A percentile compares a stretch with the other conserved stretches of the same genome.
Conservation (phyloP, 192 early-diverging fungal genomes). For the Phlyctochytrium planicorne region DNA sequence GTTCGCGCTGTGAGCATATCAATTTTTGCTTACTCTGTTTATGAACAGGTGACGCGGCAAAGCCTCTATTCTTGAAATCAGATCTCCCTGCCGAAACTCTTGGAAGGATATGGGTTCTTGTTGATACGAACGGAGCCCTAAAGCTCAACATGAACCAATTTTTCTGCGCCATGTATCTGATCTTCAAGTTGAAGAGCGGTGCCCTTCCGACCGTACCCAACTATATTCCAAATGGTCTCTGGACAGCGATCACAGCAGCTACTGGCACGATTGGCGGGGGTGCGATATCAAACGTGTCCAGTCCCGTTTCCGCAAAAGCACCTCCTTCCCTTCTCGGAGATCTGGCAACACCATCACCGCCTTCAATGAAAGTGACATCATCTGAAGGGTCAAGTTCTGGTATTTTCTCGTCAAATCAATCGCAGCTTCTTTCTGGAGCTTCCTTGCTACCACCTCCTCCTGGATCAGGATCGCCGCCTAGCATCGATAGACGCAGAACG, state of each 20-base stretch:
- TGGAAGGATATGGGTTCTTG: constrained; percentile 79
- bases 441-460: too few species aligned
- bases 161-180: constrained; percentile 86
- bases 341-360: neutral
- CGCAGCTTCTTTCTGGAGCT: too few species aligned
- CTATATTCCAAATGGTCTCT: constrained; percentile 64
- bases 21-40: neutral
- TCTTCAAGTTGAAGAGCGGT: constrained; percentile 78
- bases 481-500: too few species aligned
- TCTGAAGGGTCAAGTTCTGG: too few species aligned
- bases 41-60: constrained; percentile 62
- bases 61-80: constrained; percentile 76
- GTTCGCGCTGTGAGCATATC: neutral
- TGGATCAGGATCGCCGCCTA: too few species aligned
- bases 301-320: neutral
- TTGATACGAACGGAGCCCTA: constrained; percentile 70
- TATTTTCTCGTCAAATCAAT: too few species aligned
- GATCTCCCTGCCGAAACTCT: constrained; percentile 76
- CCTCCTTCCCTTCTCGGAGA: neutral
- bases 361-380: constrained; percentile 19
- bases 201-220: constrained; percentile 66
- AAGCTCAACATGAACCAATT: constrained; percentile 81
- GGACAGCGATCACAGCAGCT: constrained; percentile 40
- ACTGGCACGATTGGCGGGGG: constrained; percentile 3
- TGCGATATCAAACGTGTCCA: neutral